Base-by-base conservation (phyloP, 345 rosid species). In the Rhodamnia rubescens region DNA sequence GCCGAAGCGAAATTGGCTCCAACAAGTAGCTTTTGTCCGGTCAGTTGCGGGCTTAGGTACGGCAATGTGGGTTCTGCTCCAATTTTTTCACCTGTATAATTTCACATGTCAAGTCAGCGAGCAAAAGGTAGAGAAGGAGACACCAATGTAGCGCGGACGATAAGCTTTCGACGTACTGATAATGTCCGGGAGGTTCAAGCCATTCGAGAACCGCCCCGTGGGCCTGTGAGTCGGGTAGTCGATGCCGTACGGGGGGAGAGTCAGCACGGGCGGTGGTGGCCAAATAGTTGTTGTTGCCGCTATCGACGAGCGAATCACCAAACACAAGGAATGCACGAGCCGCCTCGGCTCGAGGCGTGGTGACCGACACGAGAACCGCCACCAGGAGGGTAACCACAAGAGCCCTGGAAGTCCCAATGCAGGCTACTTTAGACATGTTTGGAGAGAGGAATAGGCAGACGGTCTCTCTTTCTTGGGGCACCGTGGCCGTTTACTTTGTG, bases 1-100 rank as follows among this genome's bases (percentile, higher is more conserved):
- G 93, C 93, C 1, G 94, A 92, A 32, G 94, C 94, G 55, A 92
- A 92, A 75, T 92, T 91, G 78, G 93, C 93, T 61, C 94, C 94
- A 15, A 87, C 64, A 5, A 91, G 89, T 12, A 92, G 85, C 78
- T 47, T 90, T 58, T 89, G 83, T 81, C 94, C 94, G 0, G 6
- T 86, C 86, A 92, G 93, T 50, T 86, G 81, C 8, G 93, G 91
- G 85, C 84, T 87, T 24, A 92, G 86, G 88, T 91, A 92, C 21
- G 92, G 93, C 87, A 90, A 83, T 44, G 90, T 82, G 81, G 90
- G 58, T 83, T 91, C 92, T 12, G 88, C 83, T 7, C 93, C 93
- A 53, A 92, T 87, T 26, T 83, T 86, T 88, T 90, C 84, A 83
- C 94, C 94, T 92, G 26, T 59, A 10, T 5, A 69, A 21, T 56